phyloP scores from a whole-genome alignment of 2,329 filamentous ascomycete genomes.

The Didymella pomorum region DNA sequence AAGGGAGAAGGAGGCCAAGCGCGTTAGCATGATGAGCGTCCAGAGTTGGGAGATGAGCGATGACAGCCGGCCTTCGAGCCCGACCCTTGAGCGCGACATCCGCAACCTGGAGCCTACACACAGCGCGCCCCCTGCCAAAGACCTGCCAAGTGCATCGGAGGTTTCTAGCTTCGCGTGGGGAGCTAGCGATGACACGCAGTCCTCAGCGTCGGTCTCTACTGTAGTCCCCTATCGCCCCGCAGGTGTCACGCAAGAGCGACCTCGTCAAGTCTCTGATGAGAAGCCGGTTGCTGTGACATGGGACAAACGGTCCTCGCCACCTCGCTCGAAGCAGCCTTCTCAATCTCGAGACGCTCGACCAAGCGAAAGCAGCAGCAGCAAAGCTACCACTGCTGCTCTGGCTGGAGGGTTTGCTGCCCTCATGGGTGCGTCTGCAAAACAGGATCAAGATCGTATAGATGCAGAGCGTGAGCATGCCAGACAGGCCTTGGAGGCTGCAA shows the following conservation, averaged over 20 bases:
- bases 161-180: constrained; percentile 15
- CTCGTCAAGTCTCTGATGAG: constrained; percentile 11
- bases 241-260: background rate
- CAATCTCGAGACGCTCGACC: constrained; percentile 9
- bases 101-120: constrained; percentile 19
- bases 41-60: constrained; percentile 46
- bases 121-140: background rate
- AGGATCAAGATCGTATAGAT: constrained; percentile 46
- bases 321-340: constrained; percentile 7
- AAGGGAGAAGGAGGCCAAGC: constrained; percentile 45
- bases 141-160: constrained; percentile 18
- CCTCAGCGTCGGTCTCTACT: constrained; percentile 13
- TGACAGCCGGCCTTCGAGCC: constrained; percentile 34
- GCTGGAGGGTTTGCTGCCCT: constrained; percentile 47
- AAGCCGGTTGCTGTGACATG: constrained; percentile 10
- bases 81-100: constrained; percentile 44
- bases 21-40: constrained; percentile 32
- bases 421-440: constrained; percentile 41
- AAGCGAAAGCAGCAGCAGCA: constrained; percentile 26
- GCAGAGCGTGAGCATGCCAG: constrained; percentile 41
- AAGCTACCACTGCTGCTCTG: constrained; percentile 34
- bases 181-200: constrained; percentile 19
- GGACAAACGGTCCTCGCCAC: constrained; percentile 1
- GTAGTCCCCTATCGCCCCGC: constrained; percentile 14
- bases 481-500: constrained; percentile 37